phyloP scores from a whole-genome alignment of 2,329 filamentous ascomycete genomes.

The Verticillium nonalfalfae region DNA sequence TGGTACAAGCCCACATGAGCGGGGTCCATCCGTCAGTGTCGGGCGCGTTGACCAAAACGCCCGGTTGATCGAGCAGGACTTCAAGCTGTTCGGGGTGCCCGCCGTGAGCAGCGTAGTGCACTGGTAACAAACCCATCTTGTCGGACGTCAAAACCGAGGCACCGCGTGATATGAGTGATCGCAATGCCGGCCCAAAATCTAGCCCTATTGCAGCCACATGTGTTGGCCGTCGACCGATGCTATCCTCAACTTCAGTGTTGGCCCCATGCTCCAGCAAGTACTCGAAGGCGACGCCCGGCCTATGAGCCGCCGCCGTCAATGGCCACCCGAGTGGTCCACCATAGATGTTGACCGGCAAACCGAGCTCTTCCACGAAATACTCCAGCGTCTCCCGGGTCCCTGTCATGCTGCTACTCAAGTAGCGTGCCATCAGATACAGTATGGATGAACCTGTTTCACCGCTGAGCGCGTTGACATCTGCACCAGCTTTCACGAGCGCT shows the following conservation, averaged over 20 bases:
- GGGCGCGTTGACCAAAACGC: conserved; percentile 4
- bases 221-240: background rate
- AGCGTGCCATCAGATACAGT: background rate
- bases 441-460: background rate
- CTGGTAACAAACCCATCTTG: conserved; percentile 1
- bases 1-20: conserved; percentile 11
- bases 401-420: too few species aligned
- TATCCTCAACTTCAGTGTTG: background rate
- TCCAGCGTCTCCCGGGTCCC: conserved; percentile 7
- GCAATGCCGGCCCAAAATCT: background rate
- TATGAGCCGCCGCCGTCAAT: background rate
- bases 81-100: background rate
- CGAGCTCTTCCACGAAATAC: conserved; percentile 11
- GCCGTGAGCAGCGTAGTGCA: conserved; percentile 1
- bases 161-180: background rate
- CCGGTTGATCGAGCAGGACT: background rate
- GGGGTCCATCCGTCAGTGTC: conserved; percentile 15
- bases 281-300: background rate
- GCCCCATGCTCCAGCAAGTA: conserved; percentile 1
- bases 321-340: background rate
- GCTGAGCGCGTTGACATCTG: background rate
- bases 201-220: conserved; percentile 1
- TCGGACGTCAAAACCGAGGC: background rate
- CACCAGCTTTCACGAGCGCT: background rate
- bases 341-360: background rate